Evolutionary conservation across 2,329 filamentous ascomycete species (phyloP).

Genomic region (Onygenales sp.): DNA sequence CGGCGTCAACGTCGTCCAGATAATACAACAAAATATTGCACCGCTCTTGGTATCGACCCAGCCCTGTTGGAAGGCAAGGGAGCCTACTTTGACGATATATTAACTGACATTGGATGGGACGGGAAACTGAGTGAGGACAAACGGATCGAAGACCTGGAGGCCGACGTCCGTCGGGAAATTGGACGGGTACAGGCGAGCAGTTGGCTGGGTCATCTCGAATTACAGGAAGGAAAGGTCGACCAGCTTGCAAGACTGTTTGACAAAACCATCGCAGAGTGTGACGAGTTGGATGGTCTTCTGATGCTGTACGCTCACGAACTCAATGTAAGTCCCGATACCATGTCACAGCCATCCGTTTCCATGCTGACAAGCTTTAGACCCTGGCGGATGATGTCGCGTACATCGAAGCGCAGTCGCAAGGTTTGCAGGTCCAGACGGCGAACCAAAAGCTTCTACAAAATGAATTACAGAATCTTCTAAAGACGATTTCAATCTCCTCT

Average conservation of each 20-base stretch:
- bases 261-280: conserved; percentile 84
- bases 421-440: conserved; percentile 90
- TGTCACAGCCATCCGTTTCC: background rate
- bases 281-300: conserved; percentile 87
- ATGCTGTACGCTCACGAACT: conserved; percentile 93
- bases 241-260: conserved; percentile 81
- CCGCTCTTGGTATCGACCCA: conserved; percentile 67
- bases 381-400: conserved; percentile 92
- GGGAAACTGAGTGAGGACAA: conserved; percentile 65
- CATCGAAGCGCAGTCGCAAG: conserved; percentile 94
- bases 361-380: conserved; percentile 48
- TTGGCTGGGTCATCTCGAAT: conserved; percentile 73
- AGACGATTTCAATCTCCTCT: conserved; percentile 79
- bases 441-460: conserved; percentile 91
- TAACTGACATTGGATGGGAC: conserved; percentile 85
- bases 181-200: conserved; percentile 85
- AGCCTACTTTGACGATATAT: conserved; percentile 68
- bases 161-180: conserved; percentile 76
- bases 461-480: conserved; percentile 79
- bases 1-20: conserved; percentile 57
- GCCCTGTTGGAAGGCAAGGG: conserved; percentile 65
- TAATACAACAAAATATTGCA: conserved; percentile 69
- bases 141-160: conserved; percentile 69
- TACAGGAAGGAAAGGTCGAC: conserved; percentile 82
- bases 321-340: conserved; percentile 53